These are phyloP conservation scores for Colletotrichum limetticola DNA, from an alignment of 2,329 filamentous ascomycete species.

Conservation along the genomic window DNA sequence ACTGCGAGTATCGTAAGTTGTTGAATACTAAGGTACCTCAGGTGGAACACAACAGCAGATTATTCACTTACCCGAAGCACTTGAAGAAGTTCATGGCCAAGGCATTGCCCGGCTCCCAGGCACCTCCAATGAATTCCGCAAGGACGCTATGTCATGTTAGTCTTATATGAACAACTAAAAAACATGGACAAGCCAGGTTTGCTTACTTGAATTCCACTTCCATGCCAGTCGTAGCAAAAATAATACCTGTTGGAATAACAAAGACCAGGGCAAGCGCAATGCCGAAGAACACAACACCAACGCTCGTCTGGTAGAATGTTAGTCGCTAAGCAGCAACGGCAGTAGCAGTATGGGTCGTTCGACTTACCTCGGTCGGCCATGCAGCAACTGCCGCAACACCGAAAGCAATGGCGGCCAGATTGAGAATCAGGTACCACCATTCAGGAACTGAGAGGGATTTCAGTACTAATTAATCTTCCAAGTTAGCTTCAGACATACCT, in stretches of 20 bases:
- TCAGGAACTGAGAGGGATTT: slow-evolving; percentile 47
- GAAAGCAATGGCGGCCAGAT: slow-evolving; percentile 45
- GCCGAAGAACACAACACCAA: slow-evolving; percentile 55
- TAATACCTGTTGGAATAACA: slow-evolving; percentile 56
- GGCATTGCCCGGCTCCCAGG: slow-evolving; percentile 22
- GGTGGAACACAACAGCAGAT: too few species aligned
- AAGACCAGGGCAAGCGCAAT: slow-evolving; percentile 53
- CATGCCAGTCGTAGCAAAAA: slow-evolving; percentile 54
- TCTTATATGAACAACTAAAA: too few species aligned
- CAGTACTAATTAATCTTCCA: not conserved
- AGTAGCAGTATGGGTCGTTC: too few species aligned
- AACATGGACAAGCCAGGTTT: too few species aligned
- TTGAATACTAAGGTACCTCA: too few species aligned
- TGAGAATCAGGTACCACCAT: slow-evolving; percentile 55
- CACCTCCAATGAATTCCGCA: slow-evolving; percentile 32
- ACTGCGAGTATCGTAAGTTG: slow-evolving; percentile 17
- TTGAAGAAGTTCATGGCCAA: slow-evolving; percentile 31
- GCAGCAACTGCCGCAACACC: slow-evolving; percentile 47
- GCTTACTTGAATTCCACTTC: slow-evolving; percentile 40
- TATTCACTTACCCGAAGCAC: slow-evolving; percentile 41
- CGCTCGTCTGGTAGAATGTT: slow-evolving; percentile 44
- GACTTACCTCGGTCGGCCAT: slow-evolving; percentile 48
- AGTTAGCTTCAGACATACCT: not conserved
- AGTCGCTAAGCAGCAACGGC: not conserved
- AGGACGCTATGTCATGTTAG: slow-evolving; percentile 34